Base-by-base conservation (phyloP, 2,329 filamentous ascomycete species). In the Talaromyces sp. region DNA sequence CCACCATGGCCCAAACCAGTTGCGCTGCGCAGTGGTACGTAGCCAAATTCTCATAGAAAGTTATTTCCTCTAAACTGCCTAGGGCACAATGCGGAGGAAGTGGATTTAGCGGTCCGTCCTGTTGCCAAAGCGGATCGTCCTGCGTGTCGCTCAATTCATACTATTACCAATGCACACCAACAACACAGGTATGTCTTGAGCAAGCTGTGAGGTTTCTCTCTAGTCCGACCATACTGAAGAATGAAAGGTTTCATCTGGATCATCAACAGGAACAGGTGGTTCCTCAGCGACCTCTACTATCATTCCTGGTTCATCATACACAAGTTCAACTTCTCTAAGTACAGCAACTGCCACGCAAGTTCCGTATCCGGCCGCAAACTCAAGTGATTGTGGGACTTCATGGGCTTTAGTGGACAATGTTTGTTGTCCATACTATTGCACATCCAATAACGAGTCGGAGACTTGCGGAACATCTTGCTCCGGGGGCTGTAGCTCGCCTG, bases 371-470 rank as follows among this genome's bases (percentile, higher is more conserved):
- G 14, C 54, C 19, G 33, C 43, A 11, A 64, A 64, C 13, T 27
- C 54, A n/a, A 64, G 62, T 59, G 37, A 8, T 4, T 64, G 62
- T n/a, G 62, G 62, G 52, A 22, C 19, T 11, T 27, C 27, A 27
- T 63, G 62, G 62, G 62, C 62, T 13, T 48, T 63, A 19, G 62
- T 64, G 3, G 62, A 64, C 11, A 64, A 64, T 43, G 52, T 64
- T 16, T 64, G 62, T 22, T 64, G 56, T 31, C 62, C 62, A 8
- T 64, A 64, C 27, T 64, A 64, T 48, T 64, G 62, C 43, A 41
- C 37, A 22, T 64, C 62, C 10, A 64, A 64, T 27, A 64, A 64
- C 35, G 62, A 64, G 45, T 64, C 62, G n/a, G 62, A 64, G 16
- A 3, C 43, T 1, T 64, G 62, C 33, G n/a, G 45, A 14, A 52